These are phyloP conservation scores for Dendrobium officinale DNA, from an alignment of 106 monocot species.

Conservation along the genomic window DNA sequence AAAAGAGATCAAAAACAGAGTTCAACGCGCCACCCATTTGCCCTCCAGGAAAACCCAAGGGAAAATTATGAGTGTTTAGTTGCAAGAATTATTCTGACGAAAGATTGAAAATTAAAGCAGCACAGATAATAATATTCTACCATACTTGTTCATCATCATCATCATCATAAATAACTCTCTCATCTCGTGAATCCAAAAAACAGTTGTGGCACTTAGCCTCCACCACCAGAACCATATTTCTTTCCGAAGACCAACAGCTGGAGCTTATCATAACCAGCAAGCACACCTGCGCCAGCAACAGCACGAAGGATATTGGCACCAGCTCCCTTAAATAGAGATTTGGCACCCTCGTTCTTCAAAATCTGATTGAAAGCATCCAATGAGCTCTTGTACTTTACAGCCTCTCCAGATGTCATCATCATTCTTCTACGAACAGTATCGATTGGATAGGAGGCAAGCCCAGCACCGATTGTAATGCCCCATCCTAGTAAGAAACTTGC, in stretches of 20 bases:
- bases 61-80: neutral
- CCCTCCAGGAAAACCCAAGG: neutral
- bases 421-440: constrained; percentile 18
- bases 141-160: constrained; percentile 12
- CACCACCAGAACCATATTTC: constrained; percentile 18
- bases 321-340: constrained; percentile 17
- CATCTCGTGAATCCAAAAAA: neutral
- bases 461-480: constrained; percentile 17
- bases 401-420: constrained; percentile 24
- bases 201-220: neutral
- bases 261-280: constrained; percentile 17
- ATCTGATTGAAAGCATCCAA: constrained; percentile 16
- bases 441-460: constrained; percentile 17
- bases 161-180: constrained; percentile 8
- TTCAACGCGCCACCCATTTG: neutral
- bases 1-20: neutral
- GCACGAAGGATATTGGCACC: constrained; percentile 19
- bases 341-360: constrained; percentile 18
- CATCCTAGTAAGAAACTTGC: constrained; percentile 18
- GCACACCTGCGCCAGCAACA: constrained; percentile 17
- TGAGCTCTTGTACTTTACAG: constrained; percentile 21
- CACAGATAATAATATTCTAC: neutral
- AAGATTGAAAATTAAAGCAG: neutral
- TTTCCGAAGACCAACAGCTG: constrained; percentile 17
- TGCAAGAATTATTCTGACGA: neutral